Conservation (phyloP, 2,329 filamentous ascomycete species). For the Acrocalymma vagum region DNA sequence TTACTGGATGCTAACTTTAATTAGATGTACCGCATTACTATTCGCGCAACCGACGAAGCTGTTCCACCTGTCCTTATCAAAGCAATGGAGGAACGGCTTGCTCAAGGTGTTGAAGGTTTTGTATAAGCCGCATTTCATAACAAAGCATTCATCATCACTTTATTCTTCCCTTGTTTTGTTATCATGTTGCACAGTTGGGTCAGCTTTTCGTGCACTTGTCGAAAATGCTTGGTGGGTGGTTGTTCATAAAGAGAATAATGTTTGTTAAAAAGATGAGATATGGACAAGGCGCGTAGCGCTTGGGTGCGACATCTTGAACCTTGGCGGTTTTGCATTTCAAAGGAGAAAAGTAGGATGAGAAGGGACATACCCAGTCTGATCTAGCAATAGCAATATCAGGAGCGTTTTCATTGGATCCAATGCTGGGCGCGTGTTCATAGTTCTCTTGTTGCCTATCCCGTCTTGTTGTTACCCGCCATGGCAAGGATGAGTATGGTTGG, state of each 20-base stretch:
- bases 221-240: not conserved
- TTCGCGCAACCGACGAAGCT: conserved; percentile 90
- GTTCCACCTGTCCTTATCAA: conserved; percentile 83
- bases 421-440: no score
- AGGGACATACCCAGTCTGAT: no score
- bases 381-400: no score
- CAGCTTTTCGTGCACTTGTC: conserved; percentile 6
- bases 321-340: no score
- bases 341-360: no score
- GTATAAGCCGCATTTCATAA: conserved; percentile 15
- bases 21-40: conserved; percentile 94
- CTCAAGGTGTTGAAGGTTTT: conserved; percentile 58
- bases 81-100: conserved; percentile 85
- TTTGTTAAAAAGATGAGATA: conserved; percentile 16
- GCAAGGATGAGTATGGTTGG: no score
- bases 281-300: conserved; percentile 6
- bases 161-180: conserved; percentile 7
- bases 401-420: no score
- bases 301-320: not conserved
- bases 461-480: no score
- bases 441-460: no score
- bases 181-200: no score
- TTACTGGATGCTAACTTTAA: conserved; percentile 21
- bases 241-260: conserved; percentile 23
- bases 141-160: not conserved